Conservation (phyloP, 2,329 filamentous ascomycete species). For the Pseudocercospora cruenta region DNA sequence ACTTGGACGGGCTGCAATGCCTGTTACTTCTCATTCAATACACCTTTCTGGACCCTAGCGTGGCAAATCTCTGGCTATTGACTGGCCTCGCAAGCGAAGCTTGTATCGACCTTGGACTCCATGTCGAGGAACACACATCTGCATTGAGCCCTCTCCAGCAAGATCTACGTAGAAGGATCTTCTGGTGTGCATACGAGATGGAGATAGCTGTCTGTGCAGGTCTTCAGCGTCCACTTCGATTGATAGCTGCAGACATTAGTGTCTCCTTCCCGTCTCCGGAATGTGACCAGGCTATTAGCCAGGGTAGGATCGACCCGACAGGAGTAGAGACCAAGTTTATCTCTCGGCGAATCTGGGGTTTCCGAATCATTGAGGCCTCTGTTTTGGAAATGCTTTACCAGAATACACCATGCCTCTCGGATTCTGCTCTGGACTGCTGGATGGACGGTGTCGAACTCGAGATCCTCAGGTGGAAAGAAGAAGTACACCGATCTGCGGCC, state of each 20-base stretch:
- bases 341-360: constrained; percentile 1
- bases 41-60: background rate
- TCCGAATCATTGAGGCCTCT: background rate
- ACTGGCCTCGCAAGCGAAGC: constrained; percentile 12
- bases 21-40: constrained; percentile 8
- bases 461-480: background rate
- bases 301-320: background rate
- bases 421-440: background rate
- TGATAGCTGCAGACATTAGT: background rate
- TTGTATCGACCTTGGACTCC: background rate
- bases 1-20: background rate
- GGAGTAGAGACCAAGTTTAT: background rate
- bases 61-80: constrained; percentile 10
- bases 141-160: background rate
- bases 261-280: constrained; percentile 1
- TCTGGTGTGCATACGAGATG: constrained; percentile 15
- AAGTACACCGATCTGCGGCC: background rate
- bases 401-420: background rate
- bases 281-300: background rate
- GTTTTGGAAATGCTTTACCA: constrained; percentile 5
- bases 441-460: background rate
- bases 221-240: constrained; percentile 6
- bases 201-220: constrained; percentile 11
- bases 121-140: background rate
- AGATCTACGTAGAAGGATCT: constrained; percentile 6